Base-by-base conservation (phyloP, 768 basidiomycete genomes). In the Daedaleopsis nitida region DNA sequence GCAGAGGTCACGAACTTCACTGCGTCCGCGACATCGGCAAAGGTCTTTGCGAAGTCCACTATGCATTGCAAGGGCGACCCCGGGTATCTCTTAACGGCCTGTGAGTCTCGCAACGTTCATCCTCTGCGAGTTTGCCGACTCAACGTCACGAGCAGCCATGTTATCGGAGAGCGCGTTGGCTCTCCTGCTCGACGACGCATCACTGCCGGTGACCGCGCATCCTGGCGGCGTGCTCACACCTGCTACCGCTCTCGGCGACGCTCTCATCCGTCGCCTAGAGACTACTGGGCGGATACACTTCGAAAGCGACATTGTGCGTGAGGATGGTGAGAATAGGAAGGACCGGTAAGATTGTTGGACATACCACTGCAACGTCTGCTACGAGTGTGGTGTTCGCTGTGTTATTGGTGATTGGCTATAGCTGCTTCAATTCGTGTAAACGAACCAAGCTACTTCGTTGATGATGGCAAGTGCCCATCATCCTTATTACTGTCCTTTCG, bases 211-310 rank as follows among this genome's bases (percentile, higher is more conserved):
- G 87, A 8, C 87, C 83, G 4, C 78, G 76, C 52, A 73, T 78
- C 51, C 81, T 96, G 95, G 94, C 14, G 95, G 96, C 1, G 74
- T 95, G 3, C 77, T 97, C 52, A 98, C 96, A 1, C 88, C 95
- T 0, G 84, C 88, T 73, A 86, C 84, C 5, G 95, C 91, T 1
- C 81, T 96, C 57, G 95, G 94, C 14, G 85, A 91, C 60, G 83
- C 85, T 9, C 72, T 96, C 39, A 76, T 94, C 39, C 81, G 83
- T 65, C 80, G 94, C 19, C 71, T 97, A 62, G 80, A 83, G 61
- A 76, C 74, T 21, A 85, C 80, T 10, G 86, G 84, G 0, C 72
- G 75, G 54, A 83, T 92, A 52, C 73, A 81, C 56, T 83, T 90
- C 65, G 80, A 81, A 38, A 86, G 81, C 64, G 76, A 76, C 44